A percentile compares a stretch with the other conserved stretches of the same genome.
Evolutionary conservation across 331 rosid genomes (phyloP).

Genomic region (Pyracantha coccinea): DNA sequence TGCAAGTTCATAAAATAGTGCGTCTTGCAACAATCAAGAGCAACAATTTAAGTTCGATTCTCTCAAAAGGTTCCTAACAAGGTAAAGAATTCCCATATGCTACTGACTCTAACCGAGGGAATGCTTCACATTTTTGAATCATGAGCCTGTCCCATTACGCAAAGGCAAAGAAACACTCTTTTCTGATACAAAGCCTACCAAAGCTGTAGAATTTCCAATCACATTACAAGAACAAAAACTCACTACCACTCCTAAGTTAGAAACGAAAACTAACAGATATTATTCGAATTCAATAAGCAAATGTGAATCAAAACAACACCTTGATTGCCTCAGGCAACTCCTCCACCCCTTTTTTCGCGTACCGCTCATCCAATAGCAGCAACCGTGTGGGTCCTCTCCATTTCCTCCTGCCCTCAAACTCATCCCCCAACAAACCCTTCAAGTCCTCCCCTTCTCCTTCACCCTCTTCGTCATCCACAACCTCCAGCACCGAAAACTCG

Average conservation of each 20-base stretch:
- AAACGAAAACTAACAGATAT: background rate
- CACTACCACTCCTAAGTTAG: background rate
- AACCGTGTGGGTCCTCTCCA: constrained; percentile 85
- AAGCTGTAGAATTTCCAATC: background rate
- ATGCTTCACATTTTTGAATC: background rate
- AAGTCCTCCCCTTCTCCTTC: constrained; percentile 31
- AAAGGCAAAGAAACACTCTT: background rate
- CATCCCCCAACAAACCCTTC: constrained; percentile 69
- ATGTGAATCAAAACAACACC: constrained; percentile 37
- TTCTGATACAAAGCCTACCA: background rate
- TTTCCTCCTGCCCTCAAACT: constrained; percentile 38
- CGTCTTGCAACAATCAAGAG: background rate
- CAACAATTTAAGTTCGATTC: background rate
- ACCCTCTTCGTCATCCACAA: constrained; percentile 48
- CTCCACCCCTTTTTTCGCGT: constrained; percentile 28
- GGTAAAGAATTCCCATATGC: background rate
- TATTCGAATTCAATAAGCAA: background rate
- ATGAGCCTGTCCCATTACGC: background rate
- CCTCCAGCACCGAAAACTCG: constrained; percentile 41
- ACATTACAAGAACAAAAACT: background rate
- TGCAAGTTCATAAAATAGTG: background rate
- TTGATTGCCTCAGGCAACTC: constrained; percentile 82
- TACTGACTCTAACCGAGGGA: background rate
- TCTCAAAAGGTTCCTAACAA: background rate
- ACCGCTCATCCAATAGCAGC: constrained; percentile 68